These are phyloP conservation scores for Geotrichum bryndzae DNA, from an alignment of 1,139 yeast genomes.

Conservation along the genomic window DNA sequence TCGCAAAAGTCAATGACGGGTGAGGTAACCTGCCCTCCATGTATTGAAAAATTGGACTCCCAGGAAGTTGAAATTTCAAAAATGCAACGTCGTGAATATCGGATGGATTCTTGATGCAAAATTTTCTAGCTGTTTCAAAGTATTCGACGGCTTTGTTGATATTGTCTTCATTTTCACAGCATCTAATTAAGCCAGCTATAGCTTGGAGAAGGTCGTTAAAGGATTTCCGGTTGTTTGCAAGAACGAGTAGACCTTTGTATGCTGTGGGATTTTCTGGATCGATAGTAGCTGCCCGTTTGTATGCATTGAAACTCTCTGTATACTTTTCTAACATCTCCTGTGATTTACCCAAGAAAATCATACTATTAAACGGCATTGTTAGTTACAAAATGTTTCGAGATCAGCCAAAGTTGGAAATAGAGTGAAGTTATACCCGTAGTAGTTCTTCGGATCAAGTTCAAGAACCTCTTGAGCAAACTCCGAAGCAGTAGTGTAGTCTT, in stretches of 20 bases:
- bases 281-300: slow-evolving; percentile 49
- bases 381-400: background rate
- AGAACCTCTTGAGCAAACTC: slow-evolving; percentile 26
- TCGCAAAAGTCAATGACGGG: slow-evolving; percentile 46
- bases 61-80: slow-evolving; percentile 56
- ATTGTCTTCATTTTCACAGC: slow-evolving; percentile 29
- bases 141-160: slow-evolving; percentile 23
- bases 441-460: slow-evolving; percentile 47
- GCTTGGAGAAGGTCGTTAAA: slow-evolving; percentile 38
- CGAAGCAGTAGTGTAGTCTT: slow-evolving; percentile 41
- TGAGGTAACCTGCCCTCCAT: slow-evolving; percentile 50
- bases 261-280: slow-evolving; percentile 56
- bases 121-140: slow-evolving; percentile 17
- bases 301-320: slow-evolving; percentile 45
- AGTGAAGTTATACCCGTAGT: slow-evolving; percentile 51
- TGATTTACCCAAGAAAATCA: slow-evolving; percentile 49
- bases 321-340: slow-evolving; percentile 41
- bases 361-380: slow-evolving; percentile 19
- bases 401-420: background rate
- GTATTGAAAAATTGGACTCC: slow-evolving; percentile 50
- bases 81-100: slow-evolving; percentile 41
- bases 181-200: slow-evolving; percentile 27
- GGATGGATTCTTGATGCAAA: slow-evolving; percentile 32
- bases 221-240: slow-evolving; percentile 46
- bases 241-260: slow-evolving; percentile 71